Evolutionary conservation across 2,329 filamentous ascomycete species (phyloP), one percentile per base, ranked within the genome.

Genomic region (Xylaria multiplex): DNA sequence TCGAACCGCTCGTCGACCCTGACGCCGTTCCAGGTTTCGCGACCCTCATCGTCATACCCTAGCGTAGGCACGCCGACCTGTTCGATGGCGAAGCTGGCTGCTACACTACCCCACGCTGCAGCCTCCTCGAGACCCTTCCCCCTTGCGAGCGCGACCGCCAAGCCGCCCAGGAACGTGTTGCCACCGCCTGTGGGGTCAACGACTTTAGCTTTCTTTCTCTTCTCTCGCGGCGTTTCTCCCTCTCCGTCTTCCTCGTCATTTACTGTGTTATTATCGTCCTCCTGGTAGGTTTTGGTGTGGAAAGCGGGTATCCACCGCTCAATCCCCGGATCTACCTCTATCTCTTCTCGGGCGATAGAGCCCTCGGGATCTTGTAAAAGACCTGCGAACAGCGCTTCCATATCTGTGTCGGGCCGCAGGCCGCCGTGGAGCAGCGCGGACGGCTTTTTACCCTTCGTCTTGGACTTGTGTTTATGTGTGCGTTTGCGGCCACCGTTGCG

Each of bases 181-280:
- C 96, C 96, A 22, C 93, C 96, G 9, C 96, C 96, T 0, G 96
- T 98, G 0, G 95, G 94, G 78, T 98, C 96, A n/a, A 96, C 81
- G 1, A 97, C 93, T 64, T 82, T 86, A 43, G 54, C 58, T 54
- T 53, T 64, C 30, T 35, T 62, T 30, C 24, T 49, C 30, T 50
- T 59, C 14, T 53, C 37, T 13, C 42, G 16, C 19, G 13, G 42
- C n/a, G 16, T 27, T 27, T 11, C 57, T 30, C 13, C 52, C 16
- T 43, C 59, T n/a, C 19, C 4, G 9, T 13, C 37, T 45, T 50
- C 58, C 13, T 61, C 49, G 2, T 27, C 54, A 6, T 53, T 30
- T 22, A 14, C 27, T 6, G 40, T n/a, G 3, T 24, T 16, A 5
- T 48, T 40, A 11, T 53, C 48, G 13, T 54, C 53, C 13, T 65